Evolutionary conservation across 1,284 basidiomycete species (phyloP).

Genomic region (Leccinum subfulvum): DNA sequence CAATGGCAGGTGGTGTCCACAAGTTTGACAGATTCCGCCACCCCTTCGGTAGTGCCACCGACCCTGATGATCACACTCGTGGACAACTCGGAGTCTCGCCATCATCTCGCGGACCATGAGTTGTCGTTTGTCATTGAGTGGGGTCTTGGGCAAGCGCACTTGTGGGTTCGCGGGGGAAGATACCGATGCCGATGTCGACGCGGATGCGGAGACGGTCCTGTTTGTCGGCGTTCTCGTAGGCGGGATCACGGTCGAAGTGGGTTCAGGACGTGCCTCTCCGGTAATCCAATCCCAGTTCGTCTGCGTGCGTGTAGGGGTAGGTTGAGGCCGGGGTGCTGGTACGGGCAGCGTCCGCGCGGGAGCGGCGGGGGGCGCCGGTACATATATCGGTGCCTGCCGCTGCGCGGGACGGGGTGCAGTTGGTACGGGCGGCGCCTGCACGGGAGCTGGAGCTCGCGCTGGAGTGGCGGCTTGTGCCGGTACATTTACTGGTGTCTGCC

Average conservation of each 20-base stretch:
- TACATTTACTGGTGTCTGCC: neutral
- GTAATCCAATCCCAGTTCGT: neutral
- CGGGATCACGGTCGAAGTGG: neutral
- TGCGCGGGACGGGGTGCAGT: neutral
- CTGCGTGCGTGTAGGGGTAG: neutral
- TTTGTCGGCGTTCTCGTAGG: neutral
- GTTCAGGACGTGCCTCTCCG: neutral
- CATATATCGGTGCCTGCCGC: neutral
- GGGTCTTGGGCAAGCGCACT: neutral
- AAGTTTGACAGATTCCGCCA: slow-evolving; percentile 35
- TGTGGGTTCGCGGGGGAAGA: neutral
- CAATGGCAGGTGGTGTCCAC: slow-evolving; percentile 26
- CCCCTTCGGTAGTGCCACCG: slow-evolving; percentile 32
- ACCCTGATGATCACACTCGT: slow-evolving; percentile 38
- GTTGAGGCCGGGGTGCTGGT: neutral
- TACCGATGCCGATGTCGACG: neutral
- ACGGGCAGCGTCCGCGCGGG: neutral
- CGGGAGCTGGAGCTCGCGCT: neutral
- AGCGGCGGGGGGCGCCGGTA: neutral
- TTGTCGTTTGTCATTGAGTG: slow-evolving; percentile 6
- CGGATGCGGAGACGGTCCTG: neutral
- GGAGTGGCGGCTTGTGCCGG: neutral
- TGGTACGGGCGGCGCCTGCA: neutral
- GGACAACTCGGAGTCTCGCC: slow-evolving; percentile 37
- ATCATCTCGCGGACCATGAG: slow-evolving; percentile 32